Evolutionary conservation across 2,329 filamentous ascomycete genomes (phyloP).

Genomic region (Tolypocladium album): DNA sequence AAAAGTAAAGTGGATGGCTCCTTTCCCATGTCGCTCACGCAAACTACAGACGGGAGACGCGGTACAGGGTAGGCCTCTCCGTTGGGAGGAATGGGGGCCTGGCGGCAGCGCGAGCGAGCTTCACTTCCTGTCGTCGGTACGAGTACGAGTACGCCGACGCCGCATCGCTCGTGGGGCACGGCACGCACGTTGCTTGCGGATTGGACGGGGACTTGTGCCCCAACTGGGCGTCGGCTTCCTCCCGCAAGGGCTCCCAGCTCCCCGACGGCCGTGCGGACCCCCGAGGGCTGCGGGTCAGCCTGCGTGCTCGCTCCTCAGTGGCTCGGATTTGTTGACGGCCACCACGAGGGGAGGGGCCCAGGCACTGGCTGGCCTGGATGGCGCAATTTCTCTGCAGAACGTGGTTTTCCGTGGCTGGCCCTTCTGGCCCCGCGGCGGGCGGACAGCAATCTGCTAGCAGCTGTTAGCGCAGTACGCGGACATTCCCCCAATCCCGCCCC

Average conservation of each 20-base stretch:
- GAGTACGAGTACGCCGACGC: not conserved
- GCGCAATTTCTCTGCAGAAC: slow-evolving; percentile 2
- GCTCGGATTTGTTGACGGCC: not conserved
- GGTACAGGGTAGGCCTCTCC: too few relatives aligned
- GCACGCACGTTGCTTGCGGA: not conserved
- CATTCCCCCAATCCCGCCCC: too few relatives aligned
- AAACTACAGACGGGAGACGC: too few relatives aligned
- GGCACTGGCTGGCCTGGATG: not conserved
- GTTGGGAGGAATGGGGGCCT: too few relatives aligned
- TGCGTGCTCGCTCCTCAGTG: not conserved
- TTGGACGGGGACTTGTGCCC: not conserved
- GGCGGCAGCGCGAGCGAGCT: too few relatives aligned
- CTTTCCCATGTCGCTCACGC: too few relatives aligned
- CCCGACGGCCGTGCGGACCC: not conserved
- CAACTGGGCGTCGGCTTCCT: too few relatives aligned
- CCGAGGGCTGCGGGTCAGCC: not conserved
- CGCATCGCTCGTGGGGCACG: not conserved
- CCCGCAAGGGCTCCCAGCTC: too few relatives aligned
- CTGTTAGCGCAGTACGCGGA: not conserved
- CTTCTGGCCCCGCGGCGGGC: not conserved
- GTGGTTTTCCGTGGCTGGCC: slow-evolving; percentile 1
- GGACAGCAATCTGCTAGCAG: not conserved
- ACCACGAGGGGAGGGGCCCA: not conserved
- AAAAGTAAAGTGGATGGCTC: too few relatives aligned
- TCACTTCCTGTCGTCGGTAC: not conserved